These are phyloP conservation scores for Lagenaria siceraria DNA, from an alignment of 306 rosid genomes.

Conservation along the genomic window DNA sequence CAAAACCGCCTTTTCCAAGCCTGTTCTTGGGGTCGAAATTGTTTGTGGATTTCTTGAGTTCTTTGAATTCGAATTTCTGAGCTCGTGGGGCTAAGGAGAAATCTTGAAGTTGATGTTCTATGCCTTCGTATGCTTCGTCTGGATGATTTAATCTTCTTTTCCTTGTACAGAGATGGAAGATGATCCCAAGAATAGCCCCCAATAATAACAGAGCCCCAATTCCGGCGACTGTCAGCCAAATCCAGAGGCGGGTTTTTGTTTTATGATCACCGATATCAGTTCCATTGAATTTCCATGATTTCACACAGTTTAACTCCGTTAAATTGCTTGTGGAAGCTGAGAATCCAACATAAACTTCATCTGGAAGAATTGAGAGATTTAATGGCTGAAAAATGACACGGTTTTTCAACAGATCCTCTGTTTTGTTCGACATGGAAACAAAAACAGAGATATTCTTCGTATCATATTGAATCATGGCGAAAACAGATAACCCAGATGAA, in stretches of 20 bases:
- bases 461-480: constrained; percentile 16
- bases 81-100: constrained; percentile 38
- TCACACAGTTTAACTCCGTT: constrained; percentile 42
- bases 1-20: constrained; percentile 79
- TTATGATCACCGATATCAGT: not conserved
- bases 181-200: constrained; percentile 7
- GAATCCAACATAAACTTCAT: constrained; percentile 45
- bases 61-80: constrained; percentile 27
- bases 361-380: constrained; percentile 31
- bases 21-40: constrained; percentile 45
- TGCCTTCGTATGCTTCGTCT: constrained; percentile 33
- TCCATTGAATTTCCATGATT: constrained; percentile 37
- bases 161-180: constrained; percentile 17
- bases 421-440: constrained; percentile 12
- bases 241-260: constrained; percentile 20
- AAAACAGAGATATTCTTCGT: constrained; percentile 16
- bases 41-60: constrained; percentile 42
- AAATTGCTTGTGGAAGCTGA: constrained; percentile 50
- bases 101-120: constrained; percentile 46
- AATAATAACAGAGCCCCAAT: not conserved
- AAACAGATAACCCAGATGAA: not conserved
- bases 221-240: constrained; percentile 27
- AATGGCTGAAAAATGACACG: constrained; percentile 12
- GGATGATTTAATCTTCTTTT: not conserved
- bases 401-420: not conserved